phyloP scores from a whole-genome alignment of 805 yeast genomes.

The Saturnispora ahearnii region DNA sequence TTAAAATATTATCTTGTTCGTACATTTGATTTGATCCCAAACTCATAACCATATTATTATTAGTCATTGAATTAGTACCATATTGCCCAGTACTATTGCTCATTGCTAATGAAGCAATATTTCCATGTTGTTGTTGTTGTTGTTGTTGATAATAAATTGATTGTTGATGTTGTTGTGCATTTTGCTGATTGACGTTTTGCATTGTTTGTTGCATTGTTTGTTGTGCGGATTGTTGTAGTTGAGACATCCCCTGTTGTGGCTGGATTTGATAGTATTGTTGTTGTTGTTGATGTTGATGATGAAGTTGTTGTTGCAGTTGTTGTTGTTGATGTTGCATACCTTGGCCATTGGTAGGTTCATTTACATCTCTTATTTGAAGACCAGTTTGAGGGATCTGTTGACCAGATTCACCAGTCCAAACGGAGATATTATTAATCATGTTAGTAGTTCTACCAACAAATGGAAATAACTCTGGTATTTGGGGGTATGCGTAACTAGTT shows the following conservation, averaged over 20 bases:
- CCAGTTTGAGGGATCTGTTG: slow-evolving; percentile 33
- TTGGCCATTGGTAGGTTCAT: neutral
- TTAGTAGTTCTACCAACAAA: slow-evolving; percentile 43
- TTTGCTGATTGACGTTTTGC: neutral
- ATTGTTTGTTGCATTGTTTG: neutral
- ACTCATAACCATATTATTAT: neutral
- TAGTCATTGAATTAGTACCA: neutral
- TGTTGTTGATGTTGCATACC: slow-evolving; percentile 7
- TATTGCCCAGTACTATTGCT: neutral
- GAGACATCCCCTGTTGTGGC: neutral
- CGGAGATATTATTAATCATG: slow-evolving; percentile 53
- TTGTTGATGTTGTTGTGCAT: slow-evolving; percentile 1
- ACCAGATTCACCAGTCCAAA: slow-evolving; percentile 47
- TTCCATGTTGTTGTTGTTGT: neutral
- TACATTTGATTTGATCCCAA: neutral
- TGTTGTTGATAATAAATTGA: neutral
- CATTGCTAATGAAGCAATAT: neutral
- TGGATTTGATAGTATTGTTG: neutral
- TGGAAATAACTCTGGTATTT: slow-evolving; percentile 25
- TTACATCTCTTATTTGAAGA: slow-evolving; percentile 20
- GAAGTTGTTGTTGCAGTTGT: neutral
- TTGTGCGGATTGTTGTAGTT: neutral
- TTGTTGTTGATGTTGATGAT: neutral
- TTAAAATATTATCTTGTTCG: neutral
- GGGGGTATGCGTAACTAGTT: slow-evolving; percentile 4